phyloP scores from a whole-genome alignment of 805 yeast genomes.

The Spathaspora gorwiae region DNA sequence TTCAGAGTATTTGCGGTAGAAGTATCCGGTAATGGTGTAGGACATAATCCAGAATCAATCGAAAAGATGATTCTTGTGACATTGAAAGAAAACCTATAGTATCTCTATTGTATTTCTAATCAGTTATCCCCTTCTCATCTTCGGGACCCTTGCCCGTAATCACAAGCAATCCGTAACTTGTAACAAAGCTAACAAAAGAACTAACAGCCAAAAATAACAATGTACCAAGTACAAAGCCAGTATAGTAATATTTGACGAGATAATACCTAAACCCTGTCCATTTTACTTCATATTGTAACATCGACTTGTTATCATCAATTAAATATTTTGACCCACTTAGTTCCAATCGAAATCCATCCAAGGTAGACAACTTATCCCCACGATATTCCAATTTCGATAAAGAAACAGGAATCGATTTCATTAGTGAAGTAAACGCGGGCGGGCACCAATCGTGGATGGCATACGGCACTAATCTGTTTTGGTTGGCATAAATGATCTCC shows the following conservation, averaged over 20 bases:
- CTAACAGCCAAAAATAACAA: conserved; percentile 33
- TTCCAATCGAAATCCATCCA: neutral
- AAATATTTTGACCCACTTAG: conserved; percentile 6
- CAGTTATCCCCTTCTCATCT: too few relatives aligned
- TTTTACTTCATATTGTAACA: conserved; percentile 23
- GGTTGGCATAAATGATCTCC: conserved; percentile 21
- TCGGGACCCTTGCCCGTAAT: neutral
- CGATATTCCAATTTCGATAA: neutral
- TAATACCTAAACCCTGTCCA: conserved; percentile 43
- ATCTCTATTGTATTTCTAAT: too few relatives aligned
- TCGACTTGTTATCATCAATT: conserved; percentile 13
- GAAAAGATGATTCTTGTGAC: too few relatives aligned
- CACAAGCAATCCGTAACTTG: conserved; percentile 8
- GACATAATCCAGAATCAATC: too few relatives aligned
- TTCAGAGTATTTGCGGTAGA: too few relatives aligned
- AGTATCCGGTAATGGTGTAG: too few relatives aligned
- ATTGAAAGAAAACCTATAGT: too few relatives aligned
- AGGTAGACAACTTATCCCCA: neutral
- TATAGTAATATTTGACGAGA: conserved; percentile 28
- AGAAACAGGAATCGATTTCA: neutral
- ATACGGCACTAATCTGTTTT: conserved; percentile 33
- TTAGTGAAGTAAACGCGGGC: conserved; percentile 18
- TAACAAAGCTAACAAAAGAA: conserved; percentile 23
- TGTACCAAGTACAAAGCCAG: conserved; percentile 34
- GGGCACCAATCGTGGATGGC: conserved; percentile 34